Evolutionary conservation across 1,139 yeast genomes (phyloP), one percentile per base, ranked within the genome.

Genomic region (Protomyces gravidus): DNA sequence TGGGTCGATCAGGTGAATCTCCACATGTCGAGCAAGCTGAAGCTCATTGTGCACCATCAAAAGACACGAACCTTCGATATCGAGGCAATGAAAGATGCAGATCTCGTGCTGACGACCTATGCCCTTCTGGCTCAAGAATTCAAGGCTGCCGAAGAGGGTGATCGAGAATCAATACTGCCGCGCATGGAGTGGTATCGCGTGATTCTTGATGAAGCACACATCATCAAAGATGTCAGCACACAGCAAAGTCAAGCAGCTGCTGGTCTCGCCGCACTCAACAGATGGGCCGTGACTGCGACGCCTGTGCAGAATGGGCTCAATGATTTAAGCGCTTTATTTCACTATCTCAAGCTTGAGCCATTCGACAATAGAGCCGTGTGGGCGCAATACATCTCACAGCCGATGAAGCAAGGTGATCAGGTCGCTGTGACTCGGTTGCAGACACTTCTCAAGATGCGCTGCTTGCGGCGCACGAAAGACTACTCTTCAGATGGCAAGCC

Each of bases 211-310:
- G 98, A 92, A 71, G 97, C 95, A 3, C 98, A 92, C 68, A 86
- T 80, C 40, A 92, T 92, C 62, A 78, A 96, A 68, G 90, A 89
- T 69, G 76, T 92, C 66, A 75, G 79, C 51, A 85, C 96, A 1
- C 85, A 85, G 63, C 85, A 96, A 0, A 84, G 96, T 0, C 85
- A 83, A 67, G 87, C 97, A 0, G 79, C 89, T 6, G 82, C 81
- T 30, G 85, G 81, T 40, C 69, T 92, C 26, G 72, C 77, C 28
- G 75, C 83, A 0, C 71, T 69, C 0, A 82, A 80, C 66, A 75
- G 92, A 62, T 84, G 95, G 82, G 86, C 96, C 67, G 75, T 92
- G 47, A 83, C 95, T 3, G 99, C 98, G 66, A 92, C 99, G 0
- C 98, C 98, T 0, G 85, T 94, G 76, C 97, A 94, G 72, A 92